Evolutionary conservation across 1,284 basidiomycete genomes (phyloP).

Genomic region (Exsudoporus floridanus): DNA sequence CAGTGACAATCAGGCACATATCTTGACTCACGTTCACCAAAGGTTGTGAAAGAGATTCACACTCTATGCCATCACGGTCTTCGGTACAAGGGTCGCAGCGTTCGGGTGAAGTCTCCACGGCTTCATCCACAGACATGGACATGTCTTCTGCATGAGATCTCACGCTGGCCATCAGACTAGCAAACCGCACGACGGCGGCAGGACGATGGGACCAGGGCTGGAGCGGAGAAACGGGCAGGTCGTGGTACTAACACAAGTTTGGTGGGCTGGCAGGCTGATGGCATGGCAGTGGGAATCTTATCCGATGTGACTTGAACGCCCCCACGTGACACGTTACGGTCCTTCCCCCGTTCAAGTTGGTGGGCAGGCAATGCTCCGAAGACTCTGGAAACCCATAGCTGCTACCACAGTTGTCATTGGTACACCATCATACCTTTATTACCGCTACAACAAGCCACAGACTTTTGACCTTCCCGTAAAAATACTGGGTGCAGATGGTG

Average conservation of each 20-base stretch:
- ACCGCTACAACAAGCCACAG: slow-evolving; percentile 35
- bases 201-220: not conserved
- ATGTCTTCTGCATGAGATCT: slow-evolving; percentile 5
- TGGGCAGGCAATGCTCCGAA: slow-evolving; percentile 51
- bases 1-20: slow-evolving; percentile 24
- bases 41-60: slow-evolving; percentile 24
- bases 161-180: slow-evolving; percentile 18
- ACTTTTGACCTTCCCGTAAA: slow-evolving; percentile 61
- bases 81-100: not conserved
- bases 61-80: slow-evolving; percentile 14
- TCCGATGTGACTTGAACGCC: slow-evolving; percentile 13
- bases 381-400: slow-evolving; percentile 59
- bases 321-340: slow-evolving; percentile 18
- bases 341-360: too few relatives aligned
- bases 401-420: slow-evolving; percentile 43
- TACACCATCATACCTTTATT: slow-evolving; percentile 46
- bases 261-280: slow-evolving; percentile 10
- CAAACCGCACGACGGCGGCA: not conserved
- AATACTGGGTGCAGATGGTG: slow-evolving; percentile 57
- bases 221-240: slow-evolving; percentile 13
- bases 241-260: slow-evolving; percentile 30
- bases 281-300: slow-evolving; percentile 30
- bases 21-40: slow-evolving; percentile 33
- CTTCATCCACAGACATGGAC: slow-evolving; percentile 5
- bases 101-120: slow-evolving; percentile 1